Percentiles rank a stretch among this genome's conserved stretches.
phyloP scores from a whole-genome alignment of 139 green algal species.

The Coelastrella sp. region DNA sequence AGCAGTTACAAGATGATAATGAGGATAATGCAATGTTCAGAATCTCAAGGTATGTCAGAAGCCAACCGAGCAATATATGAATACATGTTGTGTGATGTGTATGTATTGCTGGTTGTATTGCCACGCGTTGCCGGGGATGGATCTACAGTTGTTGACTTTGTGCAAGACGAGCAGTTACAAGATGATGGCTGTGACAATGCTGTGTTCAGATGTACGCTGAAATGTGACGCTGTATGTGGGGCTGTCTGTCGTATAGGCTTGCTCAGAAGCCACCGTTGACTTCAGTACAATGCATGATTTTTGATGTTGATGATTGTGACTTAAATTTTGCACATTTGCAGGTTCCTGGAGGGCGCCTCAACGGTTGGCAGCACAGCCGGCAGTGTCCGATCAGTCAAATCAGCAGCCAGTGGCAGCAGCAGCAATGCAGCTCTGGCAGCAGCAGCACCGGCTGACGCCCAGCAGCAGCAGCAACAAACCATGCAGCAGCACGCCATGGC shows the following conservation, averaged over 20 bases:
- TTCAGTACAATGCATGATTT: no score
- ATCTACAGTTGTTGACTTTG: no score
- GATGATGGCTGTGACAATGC: no score
- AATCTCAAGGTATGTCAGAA: background rate
- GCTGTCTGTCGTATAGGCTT: no score
- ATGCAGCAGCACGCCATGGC: background rate
- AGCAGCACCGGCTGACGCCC: background rate
- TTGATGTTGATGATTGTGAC: background rate
- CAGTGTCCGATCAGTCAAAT: background rate
- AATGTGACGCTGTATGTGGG: no score
- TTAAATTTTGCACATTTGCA: background rate
- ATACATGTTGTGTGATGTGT: background rate
- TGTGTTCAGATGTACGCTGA: no score
- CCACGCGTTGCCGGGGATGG: no score
- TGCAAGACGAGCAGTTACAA: no score
- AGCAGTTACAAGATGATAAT: no score
- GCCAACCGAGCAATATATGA: no score
- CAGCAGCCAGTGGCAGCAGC: background rate
- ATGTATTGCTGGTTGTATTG: no score
- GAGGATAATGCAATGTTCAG: background rate
- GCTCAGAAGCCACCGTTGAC: no score
- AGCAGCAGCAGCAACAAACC: background rate
- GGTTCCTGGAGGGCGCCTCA: background rate
- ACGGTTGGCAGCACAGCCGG: background rate
- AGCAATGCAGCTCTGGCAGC: constrained; percentile 13